phyloP scores from a whole-genome alignment of 2,329 filamentous ascomycete species.

The Myriangium duriaei region DNA sequence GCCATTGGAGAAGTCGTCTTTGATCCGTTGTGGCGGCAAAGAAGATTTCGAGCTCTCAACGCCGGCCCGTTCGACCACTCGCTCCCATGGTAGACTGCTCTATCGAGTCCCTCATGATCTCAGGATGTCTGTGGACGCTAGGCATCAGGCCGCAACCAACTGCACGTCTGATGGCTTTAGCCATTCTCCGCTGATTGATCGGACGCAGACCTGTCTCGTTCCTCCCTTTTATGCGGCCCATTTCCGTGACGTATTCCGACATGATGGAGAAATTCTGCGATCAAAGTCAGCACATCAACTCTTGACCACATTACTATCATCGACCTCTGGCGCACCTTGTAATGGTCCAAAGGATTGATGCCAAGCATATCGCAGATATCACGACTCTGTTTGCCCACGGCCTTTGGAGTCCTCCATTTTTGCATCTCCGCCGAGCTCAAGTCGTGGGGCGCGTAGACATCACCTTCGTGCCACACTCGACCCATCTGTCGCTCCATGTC shows the following conservation, averaged over 20 bases:
- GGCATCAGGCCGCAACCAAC: slow-evolving; percentile 88
- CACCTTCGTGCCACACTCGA: slow-evolving; percentile 62
- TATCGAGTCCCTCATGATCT: slow-evolving; percentile 44
- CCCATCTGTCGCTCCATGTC: slow-evolving; percentile 52
- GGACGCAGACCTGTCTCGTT: slow-evolving; percentile 66
- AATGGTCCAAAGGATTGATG: slow-evolving; percentile 70
- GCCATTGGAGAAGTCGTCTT: too few relatives aligned
- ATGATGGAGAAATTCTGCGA: slow-evolving; percentile 80
- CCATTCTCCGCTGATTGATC: slow-evolving; percentile 84
- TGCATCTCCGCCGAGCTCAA: slow-evolving; percentile 62
- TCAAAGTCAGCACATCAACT: slow-evolving; percentile 15
- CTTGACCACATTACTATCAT: too few relatives aligned
- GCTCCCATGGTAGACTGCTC: not conserved
- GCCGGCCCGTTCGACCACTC: too few relatives aligned
- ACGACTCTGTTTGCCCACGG: slow-evolving; percentile 32
- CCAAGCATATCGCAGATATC: slow-evolving; percentile 74
- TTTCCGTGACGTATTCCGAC: slow-evolving; percentile 72
- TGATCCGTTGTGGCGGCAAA: too few relatives aligned
- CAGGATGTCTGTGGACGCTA: slow-evolving; percentile 78
- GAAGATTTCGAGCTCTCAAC: too few relatives aligned
- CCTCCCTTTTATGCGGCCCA: slow-evolving; percentile 74
- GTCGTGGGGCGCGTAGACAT: slow-evolving; percentile 86
- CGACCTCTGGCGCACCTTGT: slow-evolving; percentile 70
- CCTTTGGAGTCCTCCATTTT: slow-evolving; percentile 57
- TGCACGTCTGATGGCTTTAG: slow-evolving; percentile 79